Percentiles rank a stretch among this genome's conserved stretches.
phyloP scores from a whole-genome alignment of 75 land plant species.

The Picea sitchensis region DNA sequence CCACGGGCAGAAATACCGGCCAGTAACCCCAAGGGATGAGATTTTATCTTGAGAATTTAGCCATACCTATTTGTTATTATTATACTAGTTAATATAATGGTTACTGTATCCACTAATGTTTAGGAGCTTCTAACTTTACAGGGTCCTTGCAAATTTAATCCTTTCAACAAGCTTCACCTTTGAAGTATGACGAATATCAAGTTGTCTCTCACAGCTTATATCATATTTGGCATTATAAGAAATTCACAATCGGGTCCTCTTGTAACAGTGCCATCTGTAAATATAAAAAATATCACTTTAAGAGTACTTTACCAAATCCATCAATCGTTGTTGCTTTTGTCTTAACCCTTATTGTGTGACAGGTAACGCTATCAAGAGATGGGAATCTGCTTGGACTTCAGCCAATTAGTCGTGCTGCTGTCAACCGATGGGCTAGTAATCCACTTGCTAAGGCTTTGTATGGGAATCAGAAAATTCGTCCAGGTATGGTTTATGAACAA shows the following conservation, averaged over 20 bases:
- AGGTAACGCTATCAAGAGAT: constrained; percentile 63
- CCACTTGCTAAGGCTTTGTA: constrained; percentile 59
- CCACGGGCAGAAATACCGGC: too few relatives aligned
- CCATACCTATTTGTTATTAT: too few relatives aligned
- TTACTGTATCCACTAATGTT: too few relatives aligned
- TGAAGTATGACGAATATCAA: background rate
- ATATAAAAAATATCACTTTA: background rate
- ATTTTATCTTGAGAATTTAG: too few relatives aligned
- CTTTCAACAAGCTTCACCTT: background rate
- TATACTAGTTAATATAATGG: too few relatives aligned
- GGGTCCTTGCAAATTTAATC: background rate
- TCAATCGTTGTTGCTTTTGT: background rate
- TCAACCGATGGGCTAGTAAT: constrained; percentile 64
- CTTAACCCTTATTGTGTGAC: constrained; percentile 3
- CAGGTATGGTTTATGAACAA: constrained; percentile 35
- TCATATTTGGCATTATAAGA: background rate
- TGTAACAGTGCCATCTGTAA: background rate
- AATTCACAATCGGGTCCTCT: background rate
- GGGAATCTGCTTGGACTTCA: constrained; percentile 66
- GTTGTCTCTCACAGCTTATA: background rate
- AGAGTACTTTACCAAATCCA: background rate
- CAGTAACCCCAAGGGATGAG: too few relatives aligned
- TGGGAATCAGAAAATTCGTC: constrained; percentile 41
- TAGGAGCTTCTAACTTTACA: too few relatives aligned
- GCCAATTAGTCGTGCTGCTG: constrained; percentile 65